Evolutionary conservation across 2,329 filamentous ascomycete species (phyloP), one percentile per base, ranked within the genome.

Genomic region (Aphanocladium album): DNA sequence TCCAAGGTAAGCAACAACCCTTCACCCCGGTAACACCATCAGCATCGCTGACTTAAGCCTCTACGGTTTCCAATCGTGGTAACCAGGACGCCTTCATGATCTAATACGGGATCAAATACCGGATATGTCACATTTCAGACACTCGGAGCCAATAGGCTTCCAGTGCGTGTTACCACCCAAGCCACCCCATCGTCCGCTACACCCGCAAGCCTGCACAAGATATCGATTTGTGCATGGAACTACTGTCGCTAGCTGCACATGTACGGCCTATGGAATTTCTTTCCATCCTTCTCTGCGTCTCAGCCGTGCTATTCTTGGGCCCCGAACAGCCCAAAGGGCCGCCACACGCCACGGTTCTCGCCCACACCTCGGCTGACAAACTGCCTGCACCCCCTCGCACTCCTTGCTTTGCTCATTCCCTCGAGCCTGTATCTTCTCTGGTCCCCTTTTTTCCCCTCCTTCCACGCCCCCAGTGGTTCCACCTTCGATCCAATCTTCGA

Each of bases 1-100:
- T 56, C 53, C 50, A 12, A 35, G 25, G 49, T 53, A 53, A 59
- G 57, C 49, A 47, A 37, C 43, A 46, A 17, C 56, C 37, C 46
- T 51, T 19, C 23, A 41, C 25, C 46, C 57, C 23, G 33, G 43
- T 19, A 25, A 12, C 57, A 16, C 16, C 33, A 60, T 60, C 50
- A 60, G 57, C 57, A 54, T 47, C 19, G 57, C 57, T 60, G 57
- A 60, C 57, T 60, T 60, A 60, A 60, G 57, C 57, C 57, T 60
- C 19, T 7, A 49, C 57, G 49, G 54, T 47, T 60, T 53, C 57
- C 57, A 27, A 60, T 54, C 50, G 57, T 30, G 57, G 57, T 60
- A 60, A 60, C 57, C 57, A 60, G 49, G 30, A 60, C 27, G 57
- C 35, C 43, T 9, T 60, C 21, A 39, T 54, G 41, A 45, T 53